phyloP scores from a whole-genome alignment of 208 protist genomes.

The Trichomonas tenax region DNA sequence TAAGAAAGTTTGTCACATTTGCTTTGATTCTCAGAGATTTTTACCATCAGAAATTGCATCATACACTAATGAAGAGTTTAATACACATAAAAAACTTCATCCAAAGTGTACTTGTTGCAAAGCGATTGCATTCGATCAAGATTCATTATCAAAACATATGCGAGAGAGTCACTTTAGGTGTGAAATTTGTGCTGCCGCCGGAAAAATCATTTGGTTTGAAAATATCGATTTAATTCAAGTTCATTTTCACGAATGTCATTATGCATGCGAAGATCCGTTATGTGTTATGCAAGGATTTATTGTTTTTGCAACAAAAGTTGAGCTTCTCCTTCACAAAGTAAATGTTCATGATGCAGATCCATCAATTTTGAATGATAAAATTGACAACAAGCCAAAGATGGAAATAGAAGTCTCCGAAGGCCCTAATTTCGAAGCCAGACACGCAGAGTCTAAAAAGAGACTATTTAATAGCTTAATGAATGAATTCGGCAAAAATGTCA shows the following conservation, averaged over 20 bases:
- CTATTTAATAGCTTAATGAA: not conserved
- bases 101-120: not conserved
- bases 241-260: not conserved
- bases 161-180: not conserved
- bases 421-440: not conserved
- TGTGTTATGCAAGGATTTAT: not conserved
- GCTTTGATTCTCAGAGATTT: not conserved
- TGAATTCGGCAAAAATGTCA: not conserved
- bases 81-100: not conserved
- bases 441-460: not conserved
- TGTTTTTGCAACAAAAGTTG: not conserved
- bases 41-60: not conserved
- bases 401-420: not conserved
- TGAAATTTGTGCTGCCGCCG: not conserved
- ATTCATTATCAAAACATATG: not conserved
- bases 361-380: not conserved
- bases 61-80: not conserved
- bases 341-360: not conserved
- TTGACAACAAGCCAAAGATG: not conserved
- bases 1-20: not conserved
- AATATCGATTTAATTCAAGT: not conserved
- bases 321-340: not conserved
- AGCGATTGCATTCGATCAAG: not conserved
- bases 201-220: conserved; percentile 4
- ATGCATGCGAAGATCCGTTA: not conserved